Evolutionary conservation across 2,329 filamentous ascomycete genomes (phyloP).

Genomic region (Hypoxylon sp.): DNA sequence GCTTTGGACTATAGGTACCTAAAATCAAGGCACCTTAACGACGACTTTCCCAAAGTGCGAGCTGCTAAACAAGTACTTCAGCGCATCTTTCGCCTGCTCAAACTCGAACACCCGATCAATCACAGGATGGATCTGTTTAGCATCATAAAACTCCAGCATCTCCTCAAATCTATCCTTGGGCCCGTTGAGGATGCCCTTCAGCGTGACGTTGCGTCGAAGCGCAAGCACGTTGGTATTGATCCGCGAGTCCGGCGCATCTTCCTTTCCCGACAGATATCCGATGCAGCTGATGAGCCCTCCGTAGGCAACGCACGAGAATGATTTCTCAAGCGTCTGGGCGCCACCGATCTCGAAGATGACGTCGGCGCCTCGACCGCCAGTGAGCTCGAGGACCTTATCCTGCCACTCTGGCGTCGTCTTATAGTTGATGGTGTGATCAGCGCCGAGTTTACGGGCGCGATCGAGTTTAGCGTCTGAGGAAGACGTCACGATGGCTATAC

Average conservation of each 20-base stretch:
- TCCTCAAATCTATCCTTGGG: slow-evolving; percentile 71
- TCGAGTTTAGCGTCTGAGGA: slow-evolving; percentile 65
- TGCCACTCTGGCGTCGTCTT: slow-evolving; percentile 62
- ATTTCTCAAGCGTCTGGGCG: slow-evolving; percentile 60
- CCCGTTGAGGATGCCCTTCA: slow-evolving; percentile 69
- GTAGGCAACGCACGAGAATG: slow-evolving; percentile 60
- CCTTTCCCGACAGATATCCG: slow-evolving; percentile 55
- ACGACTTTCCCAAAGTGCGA: slow-evolving; percentile 72
- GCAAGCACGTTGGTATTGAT: slow-evolving; percentile 69
- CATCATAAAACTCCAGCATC: slow-evolving; percentile 65
- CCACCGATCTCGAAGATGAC: slow-evolving; percentile 60
- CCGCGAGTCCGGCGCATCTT: slow-evolving; percentile 65
- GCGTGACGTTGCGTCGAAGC: slow-evolving; percentile 56
- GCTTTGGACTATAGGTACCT: too few species aligned
- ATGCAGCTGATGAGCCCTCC: slow-evolving; percentile 64
- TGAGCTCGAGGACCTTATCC: slow-evolving; percentile 61
- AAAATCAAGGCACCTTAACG: slow-evolving; percentile 56
- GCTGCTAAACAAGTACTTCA: slow-evolving; percentile 65
- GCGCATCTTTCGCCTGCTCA: slow-evolving; percentile 64
- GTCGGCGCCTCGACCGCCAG: slow-evolving; percentile 62
- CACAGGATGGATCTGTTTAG: slow-evolving; percentile 63
- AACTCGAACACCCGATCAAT: slow-evolving; percentile 65
- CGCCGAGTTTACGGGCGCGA: slow-evolving; percentile 58
- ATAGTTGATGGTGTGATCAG: slow-evolving; percentile 66
- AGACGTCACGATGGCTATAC: slow-evolving; percentile 64